Percentiles rank a stretch among this genome's conserved stretches.
Evolutionary conservation across 257 asterid species (phyloP).

Genomic region (Verbascum thapsus): DNA sequence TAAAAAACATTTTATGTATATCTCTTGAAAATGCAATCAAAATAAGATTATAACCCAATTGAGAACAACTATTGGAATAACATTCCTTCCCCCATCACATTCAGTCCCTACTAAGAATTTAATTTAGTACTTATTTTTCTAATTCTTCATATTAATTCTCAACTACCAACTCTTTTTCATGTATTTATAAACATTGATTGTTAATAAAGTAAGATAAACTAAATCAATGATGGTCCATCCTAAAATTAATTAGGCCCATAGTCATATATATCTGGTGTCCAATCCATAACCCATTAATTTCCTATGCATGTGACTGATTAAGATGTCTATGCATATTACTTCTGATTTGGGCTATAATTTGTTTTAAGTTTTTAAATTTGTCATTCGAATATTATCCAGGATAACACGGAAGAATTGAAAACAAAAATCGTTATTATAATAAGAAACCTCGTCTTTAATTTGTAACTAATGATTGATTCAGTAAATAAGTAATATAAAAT

Average conservation of each 20-base stretch:
- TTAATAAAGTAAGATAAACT: constrained; percentile 19
- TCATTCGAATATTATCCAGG: no score
- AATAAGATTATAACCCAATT: constrained; percentile 30
- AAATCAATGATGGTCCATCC: constrained; percentile 21
- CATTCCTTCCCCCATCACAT: constrained; percentile 54
- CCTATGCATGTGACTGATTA: constrained; percentile 12
- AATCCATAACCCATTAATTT: constrained; percentile 14
- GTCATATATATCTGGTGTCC: neutral
- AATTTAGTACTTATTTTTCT: constrained; percentile 21
- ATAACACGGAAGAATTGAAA: no score
- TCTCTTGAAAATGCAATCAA: constrained; percentile 34
- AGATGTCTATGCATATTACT: neutral
- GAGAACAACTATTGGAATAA: constrained; percentile 44
- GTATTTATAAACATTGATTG: constrained; percentile 22
- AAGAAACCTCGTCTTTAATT: no score
- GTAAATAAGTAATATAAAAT: no score
- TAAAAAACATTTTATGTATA: constrained; percentile 28
- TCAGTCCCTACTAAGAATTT: constrained; percentile 40
- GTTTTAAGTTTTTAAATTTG: no score
- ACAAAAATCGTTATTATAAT: no score
- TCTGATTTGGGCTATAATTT: no score
- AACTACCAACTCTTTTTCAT: constrained; percentile 32
- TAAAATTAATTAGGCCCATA: constrained; percentile 29
- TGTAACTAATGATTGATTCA: no score
- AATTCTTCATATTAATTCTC: neutral